Conservation (phyloP, 1,284 basidiomycete species). For the Cutaneotrichosporon sp. region DNA sequence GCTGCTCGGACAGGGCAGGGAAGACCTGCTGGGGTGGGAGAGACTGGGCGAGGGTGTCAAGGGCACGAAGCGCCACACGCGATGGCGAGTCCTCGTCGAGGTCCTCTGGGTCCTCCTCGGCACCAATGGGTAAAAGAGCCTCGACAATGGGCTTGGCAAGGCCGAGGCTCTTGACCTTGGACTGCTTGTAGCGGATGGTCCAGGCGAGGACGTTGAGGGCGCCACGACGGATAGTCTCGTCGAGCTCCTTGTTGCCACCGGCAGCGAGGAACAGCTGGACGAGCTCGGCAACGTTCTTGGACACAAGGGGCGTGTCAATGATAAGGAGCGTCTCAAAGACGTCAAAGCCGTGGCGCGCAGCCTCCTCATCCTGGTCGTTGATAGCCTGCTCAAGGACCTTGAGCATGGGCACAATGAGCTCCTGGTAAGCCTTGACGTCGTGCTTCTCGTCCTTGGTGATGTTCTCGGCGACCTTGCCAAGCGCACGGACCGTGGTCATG, state of each 20-base stretch:
- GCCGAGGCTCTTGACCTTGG: constrained; percentile 81
- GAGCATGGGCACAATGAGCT: constrained; percentile 82
- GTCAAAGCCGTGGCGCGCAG: constrained; percentile 86
- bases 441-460: constrained; percentile 82
- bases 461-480: constrained; percentile 91
- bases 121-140: constrained; percentile 88
- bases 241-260: constrained; percentile 73
- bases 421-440: constrained; percentile 86
- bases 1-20: constrained; percentile 78
- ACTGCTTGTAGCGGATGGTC: constrained; percentile 97
- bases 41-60: constrained; percentile 88
- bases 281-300: constrained; percentile 80
- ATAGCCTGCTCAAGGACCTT: constrained; percentile 82
- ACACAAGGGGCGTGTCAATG: constrained; percentile 86
- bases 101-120: constrained; percentile 83
- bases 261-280: constrained; percentile 83
- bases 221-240: constrained; percentile 79
- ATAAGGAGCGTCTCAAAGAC: constrained; percentile 94
- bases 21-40: constrained; percentile 96
- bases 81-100: constrained; percentile 75
- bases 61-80: constrained; percentile 88
- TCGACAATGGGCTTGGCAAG: constrained; percentile 83
- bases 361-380: constrained; percentile 72
- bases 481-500: constrained; percentile 80
- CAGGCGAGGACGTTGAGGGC: constrained; percentile 92